A percentile compares a stretch with the other conserved stretches of the same genome.
Conservation (phyloP, 148 eudicot genomes). For the Cornus florida region DNA sequence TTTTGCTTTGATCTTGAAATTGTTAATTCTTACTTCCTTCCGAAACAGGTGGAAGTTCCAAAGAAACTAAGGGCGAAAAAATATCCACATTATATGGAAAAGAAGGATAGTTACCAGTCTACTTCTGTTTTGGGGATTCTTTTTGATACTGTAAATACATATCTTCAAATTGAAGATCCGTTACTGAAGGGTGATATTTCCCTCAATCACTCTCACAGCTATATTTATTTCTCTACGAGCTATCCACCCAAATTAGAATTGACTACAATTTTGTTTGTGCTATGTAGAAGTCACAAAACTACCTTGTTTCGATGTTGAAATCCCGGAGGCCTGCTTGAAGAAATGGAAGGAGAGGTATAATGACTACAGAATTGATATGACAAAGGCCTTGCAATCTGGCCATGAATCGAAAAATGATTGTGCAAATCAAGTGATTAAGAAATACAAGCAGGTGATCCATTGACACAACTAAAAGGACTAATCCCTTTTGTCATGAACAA, state of each 20-base stretch:
- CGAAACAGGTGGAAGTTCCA: conserved; percentile 51
- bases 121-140: conserved; percentile 58
- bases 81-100: conserved; percentile 66
- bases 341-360: conserved; percentile 42
- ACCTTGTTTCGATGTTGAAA: conserved; percentile 38
- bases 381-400: conserved; percentile 15
- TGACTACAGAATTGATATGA: conserved; percentile 49
- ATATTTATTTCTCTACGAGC: not conserved
- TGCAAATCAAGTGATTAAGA: conserved; percentile 39
- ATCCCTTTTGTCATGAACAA: not conserved
- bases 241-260: not conserved
- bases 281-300: conserved; percentile 44
- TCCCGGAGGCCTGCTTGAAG: conserved; percentile 23
- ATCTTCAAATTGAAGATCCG: conserved; percentile 8
- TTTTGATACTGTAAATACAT: conserved; percentile 31
- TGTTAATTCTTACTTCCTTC: not conserved
- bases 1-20: not conserved
- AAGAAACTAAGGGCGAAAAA: conserved; percentile 21
- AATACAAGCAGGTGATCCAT: conserved; percentile 52
- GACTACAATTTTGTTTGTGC: conserved; percentile 9
- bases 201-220: not conserved
- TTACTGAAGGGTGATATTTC: conserved; percentile 34
- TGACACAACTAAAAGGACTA: not conserved
- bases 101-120: conserved; percentile 37
- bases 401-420: conserved; percentile 24